Evolutionary conservation across 495 filamentous ascomycete species (phyloP).

Genomic region (Aspergillus heteromorphus): DNA sequence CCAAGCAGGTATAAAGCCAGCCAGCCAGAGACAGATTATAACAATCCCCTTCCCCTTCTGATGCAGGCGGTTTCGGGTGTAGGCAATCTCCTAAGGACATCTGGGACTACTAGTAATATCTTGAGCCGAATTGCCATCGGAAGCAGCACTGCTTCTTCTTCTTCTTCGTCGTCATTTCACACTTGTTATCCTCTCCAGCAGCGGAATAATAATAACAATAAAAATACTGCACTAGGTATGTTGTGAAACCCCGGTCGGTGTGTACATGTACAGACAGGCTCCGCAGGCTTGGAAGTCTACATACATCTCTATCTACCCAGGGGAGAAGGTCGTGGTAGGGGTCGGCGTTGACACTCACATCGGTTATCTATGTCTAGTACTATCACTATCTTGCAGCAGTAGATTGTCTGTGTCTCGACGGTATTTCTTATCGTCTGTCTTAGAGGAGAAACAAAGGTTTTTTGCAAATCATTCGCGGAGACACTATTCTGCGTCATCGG

Average conservation of each 20-base stretch:
- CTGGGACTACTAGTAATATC: constrained; percentile 15
- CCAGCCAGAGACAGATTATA: too few species aligned
- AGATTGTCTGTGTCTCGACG: constrained; percentile 5
- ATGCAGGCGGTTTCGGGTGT: constrained; percentile 18
- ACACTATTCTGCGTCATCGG: neutral
- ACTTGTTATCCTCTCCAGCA: too few species aligned
- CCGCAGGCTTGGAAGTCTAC: too few species aligned
- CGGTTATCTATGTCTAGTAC: too few species aligned
- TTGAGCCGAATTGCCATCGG: constrained; percentile 5
- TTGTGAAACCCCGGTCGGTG: neutral
- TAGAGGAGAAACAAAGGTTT: neutral
- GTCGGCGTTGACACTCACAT: too few species aligned
- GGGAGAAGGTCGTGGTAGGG: neutral
- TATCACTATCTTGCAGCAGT: constrained; percentile 4
- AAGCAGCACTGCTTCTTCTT: neutral
- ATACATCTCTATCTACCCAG: neutral
- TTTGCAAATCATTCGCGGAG: constrained; percentile 3
- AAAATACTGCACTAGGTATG: constrained; percentile 10
- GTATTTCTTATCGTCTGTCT: neutral
- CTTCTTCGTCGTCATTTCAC: too few species aligned
- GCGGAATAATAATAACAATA: too few species aligned
- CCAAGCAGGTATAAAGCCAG: neutral
- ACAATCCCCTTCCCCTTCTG: constrained; percentile 3
- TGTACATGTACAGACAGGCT: too few species aligned
- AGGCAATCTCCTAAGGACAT: constrained; percentile 11